Conservation (phyloP, 306 rosid species). For the Argentina anserina region DNA sequence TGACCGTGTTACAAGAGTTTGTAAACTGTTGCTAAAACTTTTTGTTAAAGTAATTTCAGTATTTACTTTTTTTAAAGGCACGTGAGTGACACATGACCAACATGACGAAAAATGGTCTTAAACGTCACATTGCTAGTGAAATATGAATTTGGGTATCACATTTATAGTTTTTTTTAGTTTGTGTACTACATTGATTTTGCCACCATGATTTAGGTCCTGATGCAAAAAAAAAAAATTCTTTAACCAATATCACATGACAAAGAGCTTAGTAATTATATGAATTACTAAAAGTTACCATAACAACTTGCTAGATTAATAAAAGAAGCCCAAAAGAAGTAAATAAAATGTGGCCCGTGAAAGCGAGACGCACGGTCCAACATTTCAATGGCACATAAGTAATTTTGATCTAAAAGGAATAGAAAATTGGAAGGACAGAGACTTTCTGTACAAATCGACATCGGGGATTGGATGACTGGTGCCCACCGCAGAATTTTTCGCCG, state of each 20-base stretch:
- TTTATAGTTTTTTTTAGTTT: no score
- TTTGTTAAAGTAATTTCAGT: no score
- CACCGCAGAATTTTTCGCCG: constrained; percentile 21
- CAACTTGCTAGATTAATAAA: neutral
- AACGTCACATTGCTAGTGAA: no score
- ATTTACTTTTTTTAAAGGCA: no score
- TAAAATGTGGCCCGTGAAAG: neutral
- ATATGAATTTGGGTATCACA: no score
- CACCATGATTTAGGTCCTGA: no score
- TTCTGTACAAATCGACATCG: neutral
- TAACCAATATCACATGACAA: neutral
- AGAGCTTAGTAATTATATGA: neutral
- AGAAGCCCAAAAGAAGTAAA: neutral
- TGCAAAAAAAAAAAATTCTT: no score
- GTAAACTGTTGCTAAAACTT: no score
- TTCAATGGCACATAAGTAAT: neutral
- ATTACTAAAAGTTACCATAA: neutral
- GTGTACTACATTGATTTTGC: no score
- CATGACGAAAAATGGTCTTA: no score
- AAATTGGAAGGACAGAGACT: neutral
- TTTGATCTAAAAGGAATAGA: neutral
- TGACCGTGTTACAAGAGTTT: no score
- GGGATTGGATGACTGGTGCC: constrained; percentile 5
- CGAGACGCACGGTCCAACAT: neutral
- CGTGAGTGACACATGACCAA: no score